Percentiles rank a stretch among this genome's conserved stretches.
Conservation (phyloP, 2,329 filamentous ascomycete genomes). For the Fusarium oligoseptatum region DNA sequence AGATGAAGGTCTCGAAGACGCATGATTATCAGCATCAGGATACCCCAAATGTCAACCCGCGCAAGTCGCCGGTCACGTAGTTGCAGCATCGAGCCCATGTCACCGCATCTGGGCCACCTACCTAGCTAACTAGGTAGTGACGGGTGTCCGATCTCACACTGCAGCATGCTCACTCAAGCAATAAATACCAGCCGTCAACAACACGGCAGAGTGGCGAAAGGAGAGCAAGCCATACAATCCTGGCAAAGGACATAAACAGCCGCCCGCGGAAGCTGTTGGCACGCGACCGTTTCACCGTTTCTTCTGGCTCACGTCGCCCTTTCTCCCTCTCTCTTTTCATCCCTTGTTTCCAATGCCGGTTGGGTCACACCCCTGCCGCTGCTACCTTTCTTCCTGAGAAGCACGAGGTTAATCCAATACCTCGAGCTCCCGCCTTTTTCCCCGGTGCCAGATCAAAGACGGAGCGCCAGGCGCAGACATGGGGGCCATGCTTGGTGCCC, state of each 20-base stretch:
- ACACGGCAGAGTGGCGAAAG: background rate
- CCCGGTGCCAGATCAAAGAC: slow-evolving; percentile 29
- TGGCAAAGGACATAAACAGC: background rate
- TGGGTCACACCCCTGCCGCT: background rate
- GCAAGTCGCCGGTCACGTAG: background rate
- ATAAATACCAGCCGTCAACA: background rate
- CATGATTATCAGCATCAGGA: slow-evolving; percentile 1
- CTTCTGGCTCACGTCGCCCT: background rate
- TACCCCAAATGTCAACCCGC: background rate
- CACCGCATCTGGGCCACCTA: slow-evolving; percentile 15
- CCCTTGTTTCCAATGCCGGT: slow-evolving; percentile 18
- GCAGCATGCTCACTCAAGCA: background rate
- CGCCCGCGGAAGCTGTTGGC: slow-evolving; percentile 14
- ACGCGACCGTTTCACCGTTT: slow-evolving; percentile 26
- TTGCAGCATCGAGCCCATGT: slow-evolving; percentile 8
- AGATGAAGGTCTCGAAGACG: background rate
- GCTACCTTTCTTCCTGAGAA: background rate
- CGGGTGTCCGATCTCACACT: background rate
- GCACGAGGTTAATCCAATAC: slow-evolving; percentile 14
- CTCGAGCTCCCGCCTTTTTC: slow-evolving; percentile 23
- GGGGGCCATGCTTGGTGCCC: slow-evolving; percentile 2
- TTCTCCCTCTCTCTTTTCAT: slow-evolving; percentile 2
- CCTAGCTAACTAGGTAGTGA: background rate
- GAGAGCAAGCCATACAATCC: slow-evolving; percentile 11
- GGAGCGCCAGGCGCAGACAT: slow-evolving; percentile 4